A percentile compares a stretch with the other conserved stretches of the same genome.
These are phyloP conservation scores for Globisporangium viniferum DNA, from an alignment of 352 stramenopile genomes.

Conservation along the genomic window DNA sequence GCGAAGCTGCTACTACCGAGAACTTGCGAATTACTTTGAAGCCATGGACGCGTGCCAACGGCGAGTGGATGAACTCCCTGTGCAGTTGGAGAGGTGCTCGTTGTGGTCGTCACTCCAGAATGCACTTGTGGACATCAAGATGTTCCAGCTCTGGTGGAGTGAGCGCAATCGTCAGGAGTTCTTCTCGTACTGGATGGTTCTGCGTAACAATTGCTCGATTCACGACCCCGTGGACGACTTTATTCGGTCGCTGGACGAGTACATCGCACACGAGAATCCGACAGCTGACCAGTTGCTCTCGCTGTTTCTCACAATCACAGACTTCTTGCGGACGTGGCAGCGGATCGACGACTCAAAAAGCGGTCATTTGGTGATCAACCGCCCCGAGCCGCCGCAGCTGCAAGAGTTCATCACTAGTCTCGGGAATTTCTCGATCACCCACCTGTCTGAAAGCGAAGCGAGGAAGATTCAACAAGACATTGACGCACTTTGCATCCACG, in stretches of 20 bases:
- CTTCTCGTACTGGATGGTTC: conserved; percentile 75
- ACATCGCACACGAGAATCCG: conserved; percentile 55
- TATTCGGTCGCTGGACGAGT: conserved; percentile 75
- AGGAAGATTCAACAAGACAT: conserved; percentile 59
- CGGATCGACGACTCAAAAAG: conserved; percentile 21
- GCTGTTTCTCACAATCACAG: conserved; percentile 76
- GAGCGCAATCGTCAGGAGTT: conserved; percentile 79
- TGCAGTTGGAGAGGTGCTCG: conserved; percentile 72
- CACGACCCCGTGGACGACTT: conserved; percentile 83
- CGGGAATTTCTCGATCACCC: conserved; percentile 45
- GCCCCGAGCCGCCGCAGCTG: conserved; percentile 59
- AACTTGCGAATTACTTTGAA: conserved; percentile 75
- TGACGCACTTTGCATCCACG: conserved; percentile 57
- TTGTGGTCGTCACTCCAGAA: conserved; percentile 66
- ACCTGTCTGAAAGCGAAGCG: conserved; percentile 49
- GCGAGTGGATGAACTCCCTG: conserved; percentile 73
- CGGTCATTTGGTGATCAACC: conserved; percentile 27
- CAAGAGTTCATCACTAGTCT: conserved; percentile 73
- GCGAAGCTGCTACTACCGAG: conserved; percentile 66
- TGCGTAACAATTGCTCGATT: conserved; percentile 55
- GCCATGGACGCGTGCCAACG: conserved; percentile 64
- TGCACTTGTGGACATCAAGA: conserved; percentile 79
- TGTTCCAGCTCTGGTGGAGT: conserved; percentile 85
- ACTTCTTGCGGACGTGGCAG: conserved; percentile 76
- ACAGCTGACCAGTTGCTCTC: conserved; percentile 58